These are phyloP conservation scores for Chaetomiaceae sp. DNA, from an alignment of 2,329 filamentous ascomycete genomes.

Conservation along the genomic window DNA sequence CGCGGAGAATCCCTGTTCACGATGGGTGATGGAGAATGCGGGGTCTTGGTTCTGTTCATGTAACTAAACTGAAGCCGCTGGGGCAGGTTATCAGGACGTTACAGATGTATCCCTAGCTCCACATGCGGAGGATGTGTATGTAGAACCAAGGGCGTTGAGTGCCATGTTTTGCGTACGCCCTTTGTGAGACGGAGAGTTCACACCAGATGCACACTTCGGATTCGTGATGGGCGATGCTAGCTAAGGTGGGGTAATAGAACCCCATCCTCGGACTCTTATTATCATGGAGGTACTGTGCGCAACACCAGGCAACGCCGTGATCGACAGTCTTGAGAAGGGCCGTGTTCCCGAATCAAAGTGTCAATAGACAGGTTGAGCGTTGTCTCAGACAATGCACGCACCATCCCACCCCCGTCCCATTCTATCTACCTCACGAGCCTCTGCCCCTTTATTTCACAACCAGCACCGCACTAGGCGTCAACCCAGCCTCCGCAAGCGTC, in stretches of 20 bases:
- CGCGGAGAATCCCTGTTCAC: background rate
- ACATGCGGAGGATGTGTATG: background rate
- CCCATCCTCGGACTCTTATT: too few species aligned
- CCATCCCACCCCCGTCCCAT: too few species aligned
- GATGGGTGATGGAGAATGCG: slow-evolving; percentile 9
- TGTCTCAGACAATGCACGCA: too few species aligned
- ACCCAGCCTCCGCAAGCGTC: slow-evolving; percentile 84
- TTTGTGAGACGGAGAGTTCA: background rate
- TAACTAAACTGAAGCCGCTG: background rate
- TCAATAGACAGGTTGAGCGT: too few species aligned
- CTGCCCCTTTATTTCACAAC: slow-evolving; percentile 54
- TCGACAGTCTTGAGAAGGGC: too few species aligned
- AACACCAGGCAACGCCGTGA: too few species aligned
- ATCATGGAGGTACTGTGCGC: too few species aligned
- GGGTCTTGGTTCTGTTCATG: background rate
- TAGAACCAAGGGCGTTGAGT: slow-evolving; percentile 1
- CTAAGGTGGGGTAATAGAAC: too few species aligned
- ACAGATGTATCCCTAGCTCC: too few species aligned
- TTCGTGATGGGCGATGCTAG: too few species aligned
- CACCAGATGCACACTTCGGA: too few species aligned
- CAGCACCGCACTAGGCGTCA: slow-evolving; percentile 85
- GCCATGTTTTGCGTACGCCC: background rate
- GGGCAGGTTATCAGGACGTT: background rate
- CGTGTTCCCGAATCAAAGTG: too few species aligned
- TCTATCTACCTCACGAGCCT: background rate